A percentile compares a stretch with the other conserved stretches of the same genome.
phyloP scores from a whole-genome alignment of 23 red algal species.

The Chondrus crispus region DNA sequence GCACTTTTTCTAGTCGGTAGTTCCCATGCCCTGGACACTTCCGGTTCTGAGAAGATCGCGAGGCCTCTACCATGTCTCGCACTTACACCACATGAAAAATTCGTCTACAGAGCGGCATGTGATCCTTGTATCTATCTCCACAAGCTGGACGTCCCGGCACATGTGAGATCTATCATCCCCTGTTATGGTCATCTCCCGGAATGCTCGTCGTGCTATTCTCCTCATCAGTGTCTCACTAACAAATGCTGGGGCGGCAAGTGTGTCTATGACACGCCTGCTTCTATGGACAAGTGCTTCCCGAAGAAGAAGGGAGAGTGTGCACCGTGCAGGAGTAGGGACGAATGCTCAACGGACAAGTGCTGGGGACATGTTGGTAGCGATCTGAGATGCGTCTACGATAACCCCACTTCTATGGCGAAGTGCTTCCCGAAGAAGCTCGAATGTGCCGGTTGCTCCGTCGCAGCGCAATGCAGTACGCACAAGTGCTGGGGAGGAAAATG shows the following conservation, averaged over 20 bases:
- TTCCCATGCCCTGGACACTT: too few species aligned
- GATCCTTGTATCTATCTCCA: too few species aligned
- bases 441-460: conserved; percentile 8
- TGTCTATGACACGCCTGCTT: background rate
- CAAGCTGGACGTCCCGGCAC: too few species aligned
- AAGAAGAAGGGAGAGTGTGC: background rate
- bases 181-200: too few species aligned
- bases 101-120: too few species aligned
- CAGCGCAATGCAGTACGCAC: background rate
- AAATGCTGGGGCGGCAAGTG: background rate
- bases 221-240: background rate
- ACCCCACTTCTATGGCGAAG: background rate
- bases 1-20: too few species aligned
- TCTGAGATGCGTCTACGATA: conserved; percentile 5
- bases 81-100: too few species aligned
- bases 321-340: background rate
- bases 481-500: conserved; percentile 23
- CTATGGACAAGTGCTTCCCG: background rate
- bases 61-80: too few species aligned
- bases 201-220: background rate
- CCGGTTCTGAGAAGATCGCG: too few species aligned
- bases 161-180: too few species aligned
- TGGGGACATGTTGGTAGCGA: background rate
- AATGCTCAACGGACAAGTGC: background rate
- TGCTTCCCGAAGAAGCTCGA: conserved; percentile 28